Percentiles rank a stretch among this genome's conserved stretches.
Conservation (phyloP, 805 yeast species). For the Candida sakaeoensis region DNA sequence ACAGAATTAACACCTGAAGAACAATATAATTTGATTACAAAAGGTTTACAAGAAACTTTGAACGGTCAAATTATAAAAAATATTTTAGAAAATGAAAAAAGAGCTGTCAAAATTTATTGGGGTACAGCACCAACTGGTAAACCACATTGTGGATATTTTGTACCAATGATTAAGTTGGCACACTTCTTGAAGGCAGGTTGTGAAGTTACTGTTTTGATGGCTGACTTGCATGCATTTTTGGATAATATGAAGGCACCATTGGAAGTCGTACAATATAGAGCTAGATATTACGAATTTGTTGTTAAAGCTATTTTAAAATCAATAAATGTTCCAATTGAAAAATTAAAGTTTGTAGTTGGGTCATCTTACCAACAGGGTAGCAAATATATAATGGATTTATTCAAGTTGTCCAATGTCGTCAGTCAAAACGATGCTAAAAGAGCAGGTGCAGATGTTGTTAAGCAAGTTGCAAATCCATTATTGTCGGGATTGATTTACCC, state of each 20-base stretch:
- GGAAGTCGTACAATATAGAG: constrained; percentile 85
- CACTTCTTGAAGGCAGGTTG: constrained; percentile 95
- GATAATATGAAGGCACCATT: constrained; percentile 98
- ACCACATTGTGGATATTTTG: constrained; percentile 98
- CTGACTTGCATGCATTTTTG: constrained; percentile 93
- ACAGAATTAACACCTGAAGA: constrained; percentile 45
- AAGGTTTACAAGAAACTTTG: constrained; percentile 86
- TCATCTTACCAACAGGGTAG: constrained; percentile 80
- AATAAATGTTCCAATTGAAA: constrained; percentile 89
- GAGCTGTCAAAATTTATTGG: constrained; percentile 90
- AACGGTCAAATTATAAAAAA: constrained; percentile 84
- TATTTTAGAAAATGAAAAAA: constrained; percentile 73
- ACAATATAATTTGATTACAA: constrained; percentile 72
- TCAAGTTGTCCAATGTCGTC: constrained; percentile 77
- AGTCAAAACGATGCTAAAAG: constrained; percentile 96
- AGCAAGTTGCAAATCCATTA: constrained; percentile 92
- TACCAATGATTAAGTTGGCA: constrained; percentile 95
- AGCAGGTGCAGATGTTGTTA: constrained; percentile 99
- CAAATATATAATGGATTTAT: constrained; percentile 84
- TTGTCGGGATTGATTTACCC: constrained; percentile 94
- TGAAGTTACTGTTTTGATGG: constrained; percentile 85
- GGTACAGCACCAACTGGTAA: constrained; percentile 99
- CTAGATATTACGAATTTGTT: constrained; percentile 78
- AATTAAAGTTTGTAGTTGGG: constrained; percentile 78
- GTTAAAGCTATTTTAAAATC: constrained; percentile 83